A percentile compares a stretch with the other conserved stretches of the same genome.
phyloP scores from a whole-genome alignment of 148 eudicot species.

The Chenopodium berlandieri region DNA sequence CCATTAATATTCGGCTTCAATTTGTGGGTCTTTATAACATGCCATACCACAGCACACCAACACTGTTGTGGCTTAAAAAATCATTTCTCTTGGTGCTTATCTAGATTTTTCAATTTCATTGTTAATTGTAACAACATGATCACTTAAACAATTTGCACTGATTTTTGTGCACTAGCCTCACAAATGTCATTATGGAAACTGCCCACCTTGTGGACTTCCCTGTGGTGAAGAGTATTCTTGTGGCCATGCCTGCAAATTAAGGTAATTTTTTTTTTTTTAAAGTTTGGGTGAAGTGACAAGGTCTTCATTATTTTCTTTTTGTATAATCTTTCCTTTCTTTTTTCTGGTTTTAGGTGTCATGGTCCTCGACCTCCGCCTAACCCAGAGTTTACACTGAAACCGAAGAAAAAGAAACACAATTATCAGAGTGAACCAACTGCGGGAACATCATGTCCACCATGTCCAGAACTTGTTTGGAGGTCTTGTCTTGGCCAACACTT shows the following conservation, averaged over 20 bases:
- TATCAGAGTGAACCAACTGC: constrained; percentile 58
- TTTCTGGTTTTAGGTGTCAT: constrained; percentile 65
- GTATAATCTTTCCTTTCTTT: background rate
- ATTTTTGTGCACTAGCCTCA: constrained; percentile 57
- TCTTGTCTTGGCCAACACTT: constrained; percentile 86
- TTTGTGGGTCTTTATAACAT: background rate
- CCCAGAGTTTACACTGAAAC: constrained; percentile 79
- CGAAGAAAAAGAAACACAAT: constrained; percentile 75
- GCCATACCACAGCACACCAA: background rate
- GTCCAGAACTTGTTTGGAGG: constrained; percentile 95
- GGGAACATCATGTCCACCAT: constrained; percentile 85
- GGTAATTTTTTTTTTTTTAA: constrained; percentile 34
- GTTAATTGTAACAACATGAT: background rate
- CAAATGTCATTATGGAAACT: constrained; percentile 97
- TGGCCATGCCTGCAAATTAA: constrained; percentile 79
- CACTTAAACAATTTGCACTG: background rate
- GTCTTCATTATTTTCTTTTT: background rate
- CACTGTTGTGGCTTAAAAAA: background rate
- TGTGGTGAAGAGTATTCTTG: constrained; percentile 88
- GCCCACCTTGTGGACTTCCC: constrained; percentile 76
- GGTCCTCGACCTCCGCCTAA: constrained; percentile 88
- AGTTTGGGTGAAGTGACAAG: background rate
- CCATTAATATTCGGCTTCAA: background rate
- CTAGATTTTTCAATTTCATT: background rate
- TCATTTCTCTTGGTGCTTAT: background rate